Base-by-base conservation (phyloP, 2,329 filamentous ascomycete genomes). In the Colletotrichum lupini region DNA sequence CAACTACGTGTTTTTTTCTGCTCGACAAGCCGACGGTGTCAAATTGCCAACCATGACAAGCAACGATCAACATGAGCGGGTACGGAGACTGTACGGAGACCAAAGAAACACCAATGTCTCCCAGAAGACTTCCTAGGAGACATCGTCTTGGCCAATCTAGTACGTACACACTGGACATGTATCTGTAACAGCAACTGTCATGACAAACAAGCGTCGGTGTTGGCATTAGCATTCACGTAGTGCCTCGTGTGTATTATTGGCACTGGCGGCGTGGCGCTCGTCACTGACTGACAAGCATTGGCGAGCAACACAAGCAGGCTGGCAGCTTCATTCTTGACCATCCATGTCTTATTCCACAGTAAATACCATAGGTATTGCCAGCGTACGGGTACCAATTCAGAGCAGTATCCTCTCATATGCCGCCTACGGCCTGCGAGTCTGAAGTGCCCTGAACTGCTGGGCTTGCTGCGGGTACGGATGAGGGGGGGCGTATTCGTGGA, bases 401-500 rank as follows among this genome's bases (percentile, higher is more conserved):
- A 49, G 19, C 9, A 64, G 26, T 8, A 56, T 32, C 59, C 52
- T 61, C 58, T 68, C 24, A 57, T 30, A 26, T 52, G 61, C 62
- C 22, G n/a, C 7, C 64, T 24, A 14, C 61, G 30, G 42, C 58
- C 65, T 61, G 26, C 24, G 14, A 35, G 22, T 35, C 58, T 26
- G 12, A 24, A 26, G 16, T 19, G 60, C 60, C 60, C 28, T 42
- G 37, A 16, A 16, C 37, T 42, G 37, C 37, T 42, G 37, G 37
- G 37, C 37, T 53, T 63, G 60, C n/a, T 53, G 56, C 55, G 67
- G 46, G 60, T 65, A 65, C 37, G 37, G 37, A 3, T 59, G 37
- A 66, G 58, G 58, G 60, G 53, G 60, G 70, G 65, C 65, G 52
- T 68, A 28, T 16, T 65, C 58, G 69, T 49, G 65, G 58, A 12